Evolutionary conservation across 2,329 filamentous ascomycete genomes (phyloP).

Genomic region (Fusarium nygamai): DNA sequence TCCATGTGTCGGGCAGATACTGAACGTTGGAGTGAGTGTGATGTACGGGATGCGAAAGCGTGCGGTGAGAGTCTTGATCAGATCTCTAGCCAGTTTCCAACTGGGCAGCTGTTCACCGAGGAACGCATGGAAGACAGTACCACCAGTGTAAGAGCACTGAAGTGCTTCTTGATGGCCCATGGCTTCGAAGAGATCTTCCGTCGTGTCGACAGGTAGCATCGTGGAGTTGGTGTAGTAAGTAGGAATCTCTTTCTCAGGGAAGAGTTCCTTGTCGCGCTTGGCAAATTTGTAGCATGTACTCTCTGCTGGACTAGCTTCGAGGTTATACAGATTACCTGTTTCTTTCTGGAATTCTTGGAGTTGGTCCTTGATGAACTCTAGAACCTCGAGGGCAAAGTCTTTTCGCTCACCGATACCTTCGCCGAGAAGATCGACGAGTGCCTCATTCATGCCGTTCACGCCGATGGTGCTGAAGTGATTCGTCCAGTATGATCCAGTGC

Average conservation of each 20-base stretch:
- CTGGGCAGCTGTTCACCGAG: conserved; percentile 31
- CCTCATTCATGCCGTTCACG: conserved; percentile 38
- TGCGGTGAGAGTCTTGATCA: conserved; percentile 33
- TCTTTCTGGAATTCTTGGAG: conserved; percentile 35
- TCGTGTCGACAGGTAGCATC: conserved; percentile 36
- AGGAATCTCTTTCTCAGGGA: conserved; percentile 12
- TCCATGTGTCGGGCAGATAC: conserved; percentile 35
- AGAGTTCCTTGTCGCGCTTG: conserved; percentile 28
- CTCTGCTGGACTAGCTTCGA: conserved; percentile 38
- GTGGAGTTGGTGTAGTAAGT: conserved; percentile 40
- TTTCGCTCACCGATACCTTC: conserved; percentile 2
- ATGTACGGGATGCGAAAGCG: conserved; percentile 37
- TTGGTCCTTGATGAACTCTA: conserved; percentile 35
- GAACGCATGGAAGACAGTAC: conserved; percentile 39
- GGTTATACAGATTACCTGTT: conserved; percentile 35
- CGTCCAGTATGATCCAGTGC: conserved; percentile 38
- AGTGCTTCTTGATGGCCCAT: conserved; percentile 33
- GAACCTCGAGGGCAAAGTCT: conserved; percentile 18
- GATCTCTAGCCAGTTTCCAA: conserved; percentile 33
- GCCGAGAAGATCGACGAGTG: conserved; percentile 7
- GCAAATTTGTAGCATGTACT: conserved; percentile 42
- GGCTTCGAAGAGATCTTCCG: conserved; percentile 38
- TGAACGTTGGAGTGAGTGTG: conserved; percentile 38
- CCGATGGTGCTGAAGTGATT: conserved; percentile 42
- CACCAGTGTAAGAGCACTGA: conserved; percentile 39